These are phyloP conservation scores for Nicotiana paniculata DNA, from an alignment of 257 asterid genomes.

Conservation along the genomic window DNA sequence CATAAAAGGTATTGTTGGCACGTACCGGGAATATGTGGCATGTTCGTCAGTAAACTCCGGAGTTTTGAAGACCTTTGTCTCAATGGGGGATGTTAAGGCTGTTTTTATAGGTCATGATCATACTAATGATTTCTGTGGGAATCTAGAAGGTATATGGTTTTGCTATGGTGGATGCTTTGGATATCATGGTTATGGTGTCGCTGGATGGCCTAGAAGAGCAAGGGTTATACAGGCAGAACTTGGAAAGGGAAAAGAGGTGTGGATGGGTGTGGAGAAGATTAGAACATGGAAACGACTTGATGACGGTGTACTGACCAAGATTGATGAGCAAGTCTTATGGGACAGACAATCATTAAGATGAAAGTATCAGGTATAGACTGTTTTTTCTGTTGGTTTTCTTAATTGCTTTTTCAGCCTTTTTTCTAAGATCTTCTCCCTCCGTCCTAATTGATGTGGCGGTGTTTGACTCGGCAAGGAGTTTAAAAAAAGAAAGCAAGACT, in stretches of 20 bases:
- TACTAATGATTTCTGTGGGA: constrained; percentile 85
- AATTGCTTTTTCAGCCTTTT: too few relatives aligned
- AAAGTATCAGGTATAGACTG: neutral
- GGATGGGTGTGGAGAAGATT: constrained; percentile 63
- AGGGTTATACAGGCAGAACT: constrained; percentile 72
- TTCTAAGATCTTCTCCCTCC: too few relatives aligned
- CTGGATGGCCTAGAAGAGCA: constrained; percentile 73
- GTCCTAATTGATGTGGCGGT: too few relatives aligned
- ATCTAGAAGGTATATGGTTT: constrained; percentile 65
- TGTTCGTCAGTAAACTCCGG: constrained; percentile 66
- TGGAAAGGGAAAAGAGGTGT: constrained; percentile 41
- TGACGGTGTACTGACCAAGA: constrained; percentile 52
- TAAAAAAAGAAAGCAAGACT: too few relatives aligned
- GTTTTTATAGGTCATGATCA: constrained; percentile 92
- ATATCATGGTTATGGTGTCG: constrained; percentile 82
- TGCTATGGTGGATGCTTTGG: constrained; percentile 97
- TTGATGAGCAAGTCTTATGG: constrained; percentile 82
- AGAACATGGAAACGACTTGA: constrained; percentile 83
- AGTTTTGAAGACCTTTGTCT: constrained; percentile 54
- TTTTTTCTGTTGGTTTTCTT: neutral
- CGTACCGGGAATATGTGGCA: constrained; percentile 51
- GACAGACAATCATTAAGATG: constrained; percentile 25
- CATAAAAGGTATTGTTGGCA: constrained; percentile 48
- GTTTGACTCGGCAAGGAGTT: too few relatives aligned
- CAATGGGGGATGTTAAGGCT: constrained; percentile 79